phyloP scores from a whole-genome alignment of 2,329 filamentous ascomycete genomes.

The Fusarium sp. region DNA sequence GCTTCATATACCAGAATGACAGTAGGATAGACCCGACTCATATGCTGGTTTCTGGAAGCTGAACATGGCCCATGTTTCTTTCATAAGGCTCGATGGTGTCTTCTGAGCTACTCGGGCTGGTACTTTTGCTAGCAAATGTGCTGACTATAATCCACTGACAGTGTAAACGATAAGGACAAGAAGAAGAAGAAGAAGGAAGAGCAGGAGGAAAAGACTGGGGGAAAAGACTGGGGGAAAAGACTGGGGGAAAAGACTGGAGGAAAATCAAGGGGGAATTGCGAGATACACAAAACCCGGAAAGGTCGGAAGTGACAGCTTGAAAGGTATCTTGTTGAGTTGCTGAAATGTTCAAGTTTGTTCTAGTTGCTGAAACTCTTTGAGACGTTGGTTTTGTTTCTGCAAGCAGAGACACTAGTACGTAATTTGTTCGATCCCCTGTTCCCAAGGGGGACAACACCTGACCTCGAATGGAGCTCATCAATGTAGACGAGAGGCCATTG shows the following conservation, averaged over 20 bases:
- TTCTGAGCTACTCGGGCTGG: background rate
- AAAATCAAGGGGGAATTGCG: background rate
- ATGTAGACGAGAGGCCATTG: slow-evolving; percentile 30
- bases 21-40: background rate
- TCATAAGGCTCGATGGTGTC: background rate
- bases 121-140: background rate
- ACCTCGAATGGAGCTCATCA: slow-evolving; percentile 40
- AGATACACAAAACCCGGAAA: background rate
- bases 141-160: background rate
- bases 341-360: slow-evolving; percentile 13
- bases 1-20: background rate
- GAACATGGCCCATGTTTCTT: background rate
- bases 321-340: slow-evolving; percentile 13
- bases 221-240: background rate
- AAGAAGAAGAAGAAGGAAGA: background rate
- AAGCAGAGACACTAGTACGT: slow-evolving; percentile 40
- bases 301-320: background rate
- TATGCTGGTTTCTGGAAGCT: background rate
- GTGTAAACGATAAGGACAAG: background rate
- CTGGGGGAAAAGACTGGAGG: too few relatives aligned
- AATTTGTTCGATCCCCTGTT: slow-evolving; percentile 36
- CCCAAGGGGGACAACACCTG: slow-evolving; percentile 36
- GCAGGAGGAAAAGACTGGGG: background rate
- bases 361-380: slow-evolving; percentile 16
- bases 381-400: slow-evolving; percentile 15